Evolutionary conservation across 805 yeast genomes (phyloP).

Genomic region (Clavispora vitiphila): DNA sequence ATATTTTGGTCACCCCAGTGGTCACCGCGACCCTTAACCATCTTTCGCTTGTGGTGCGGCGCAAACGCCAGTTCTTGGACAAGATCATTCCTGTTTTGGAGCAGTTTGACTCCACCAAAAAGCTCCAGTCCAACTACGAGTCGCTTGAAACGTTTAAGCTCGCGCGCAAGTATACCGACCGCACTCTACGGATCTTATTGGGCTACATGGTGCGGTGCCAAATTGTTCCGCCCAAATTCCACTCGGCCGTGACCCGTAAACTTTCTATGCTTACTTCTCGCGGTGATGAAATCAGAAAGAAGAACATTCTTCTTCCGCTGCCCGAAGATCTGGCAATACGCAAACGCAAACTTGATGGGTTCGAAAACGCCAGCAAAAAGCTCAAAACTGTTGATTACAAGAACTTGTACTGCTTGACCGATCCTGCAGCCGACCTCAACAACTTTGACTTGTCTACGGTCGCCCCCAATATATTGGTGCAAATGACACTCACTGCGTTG

Average conservation of each 20-base stretch:
- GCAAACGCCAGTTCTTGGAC: conserved; percentile 56
- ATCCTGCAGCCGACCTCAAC: conserved; percentile 53
- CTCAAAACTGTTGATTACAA: conserved; percentile 43
- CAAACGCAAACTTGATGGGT: conserved; percentile 41
- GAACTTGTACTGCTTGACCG: conserved; percentile 63
- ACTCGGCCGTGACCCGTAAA: conserved; percentile 24
- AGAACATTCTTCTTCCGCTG: conserved; percentile 27
- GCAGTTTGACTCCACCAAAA: conserved; percentile 54
- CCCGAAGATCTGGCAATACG: conserved; percentile 26
- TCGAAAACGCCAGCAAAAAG: conserved; percentile 27
- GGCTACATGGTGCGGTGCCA: conserved; percentile 34
- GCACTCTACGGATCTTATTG: conserved; percentile 45
- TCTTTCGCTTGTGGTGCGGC: conserved; percentile 55
- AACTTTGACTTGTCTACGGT: conserved; percentile 67
- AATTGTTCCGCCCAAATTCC: conserved; percentile 31
- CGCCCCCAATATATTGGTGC: conserved; percentile 57
- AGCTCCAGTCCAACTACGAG: conserved; percentile 48
- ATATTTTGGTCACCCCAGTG: conserved; percentile 47
- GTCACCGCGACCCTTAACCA: conserved; percentile 68
- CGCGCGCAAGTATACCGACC: conserved; percentile 58
- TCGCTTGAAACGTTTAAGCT: conserved; percentile 46
- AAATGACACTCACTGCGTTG: conserved; percentile 66
- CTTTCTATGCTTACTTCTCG: conserved; percentile 25
- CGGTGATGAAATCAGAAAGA: conserved; percentile 39
- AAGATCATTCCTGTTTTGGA: conserved; percentile 57